phyloP scores from a whole-genome alignment of 2,329 filamentous ascomycete genomes.

The Phialocephala subalpina region DNA sequence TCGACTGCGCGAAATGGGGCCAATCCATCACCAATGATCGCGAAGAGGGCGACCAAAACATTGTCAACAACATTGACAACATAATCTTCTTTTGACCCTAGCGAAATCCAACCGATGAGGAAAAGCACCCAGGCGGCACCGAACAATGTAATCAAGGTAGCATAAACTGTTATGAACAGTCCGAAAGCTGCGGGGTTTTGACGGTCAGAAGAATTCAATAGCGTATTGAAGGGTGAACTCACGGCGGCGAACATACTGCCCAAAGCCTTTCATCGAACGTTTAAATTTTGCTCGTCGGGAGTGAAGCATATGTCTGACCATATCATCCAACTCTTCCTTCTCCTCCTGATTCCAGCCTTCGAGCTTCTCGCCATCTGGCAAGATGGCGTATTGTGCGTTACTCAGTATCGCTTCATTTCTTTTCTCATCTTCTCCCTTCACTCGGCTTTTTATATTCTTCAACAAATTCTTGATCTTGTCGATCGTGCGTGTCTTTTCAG shows the following conservation, averaged over 20 bases:
- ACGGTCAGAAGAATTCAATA: constrained; percentile 4
- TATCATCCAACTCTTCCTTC: constrained; percentile 79
- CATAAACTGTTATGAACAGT: constrained; percentile 84
- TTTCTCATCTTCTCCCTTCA: constrained; percentile 28
- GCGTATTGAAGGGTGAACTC: constrained; percentile 43
- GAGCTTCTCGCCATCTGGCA: constrained; percentile 76
- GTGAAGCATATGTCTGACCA: constrained; percentile 88
- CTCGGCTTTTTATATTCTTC: constrained; percentile 27
- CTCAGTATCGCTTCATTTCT: constrained; percentile 59
- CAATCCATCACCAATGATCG: constrained; percentile 72
- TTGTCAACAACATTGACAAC: constrained; percentile 74
- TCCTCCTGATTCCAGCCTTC: constrained; percentile 80
- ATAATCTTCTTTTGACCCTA: constrained; percentile 75
- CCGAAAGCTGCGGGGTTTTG: constrained; percentile 64
- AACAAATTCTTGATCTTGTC: constrained; percentile 35
- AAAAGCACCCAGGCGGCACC: constrained; percentile 89
- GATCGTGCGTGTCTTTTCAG: constrained; percentile 31
- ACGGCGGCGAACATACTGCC: constrained; percentile 78
- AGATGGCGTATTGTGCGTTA: constrained; percentile 77
- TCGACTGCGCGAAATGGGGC: constrained; percentile 80
- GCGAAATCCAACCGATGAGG: constrained; percentile 88
- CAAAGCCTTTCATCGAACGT: constrained; percentile 79
- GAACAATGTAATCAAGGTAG: constrained; percentile 83
- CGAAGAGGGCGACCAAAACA: constrained; percentile 73
- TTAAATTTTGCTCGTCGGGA: constrained; percentile 82